Conservation (phyloP, 1,284 basidiomycete species). For the Heterobasidion occidentale region DNA sequence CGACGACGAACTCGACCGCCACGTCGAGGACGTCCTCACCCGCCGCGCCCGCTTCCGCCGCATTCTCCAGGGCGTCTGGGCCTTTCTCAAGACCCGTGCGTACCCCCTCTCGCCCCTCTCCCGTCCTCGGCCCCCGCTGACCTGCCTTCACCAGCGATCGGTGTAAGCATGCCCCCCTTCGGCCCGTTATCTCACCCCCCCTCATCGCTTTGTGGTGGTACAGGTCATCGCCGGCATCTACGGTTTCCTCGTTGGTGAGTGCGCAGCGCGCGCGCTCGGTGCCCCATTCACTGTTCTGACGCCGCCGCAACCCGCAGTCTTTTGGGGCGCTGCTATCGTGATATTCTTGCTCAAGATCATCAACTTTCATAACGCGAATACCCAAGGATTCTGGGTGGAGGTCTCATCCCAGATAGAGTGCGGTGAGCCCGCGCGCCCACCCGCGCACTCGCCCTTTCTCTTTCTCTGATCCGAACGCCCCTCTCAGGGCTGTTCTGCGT, state of each 20-base stretch:
- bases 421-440: constrained; percentile 29
- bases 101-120: constrained; percentile 6
- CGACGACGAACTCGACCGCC: constrained; percentile 67
- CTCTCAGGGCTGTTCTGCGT: constrained; percentile 66
- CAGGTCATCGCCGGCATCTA: constrained; percentile 73
- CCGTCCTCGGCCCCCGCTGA: not conserved
- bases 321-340: constrained; percentile 76
- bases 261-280: not conserved
- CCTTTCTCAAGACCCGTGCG: constrained; percentile 78
- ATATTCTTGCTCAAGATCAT: constrained; percentile 67
- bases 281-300: not conserved
- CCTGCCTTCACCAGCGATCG: constrained; percentile 35
- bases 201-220: not conserved
- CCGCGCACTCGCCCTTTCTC: not conserved
- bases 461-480: not conserved
- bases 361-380: constrained; percentile 56
- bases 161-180: constrained; percentile 30
- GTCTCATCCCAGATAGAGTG: constrained; percentile 74
- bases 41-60: constrained; percentile 57
- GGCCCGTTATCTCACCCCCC: not conserved
- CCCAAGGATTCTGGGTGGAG: constrained; percentile 71
- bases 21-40: constrained; percentile 73
- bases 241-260: constrained; percentile 66
- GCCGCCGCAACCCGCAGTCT: constrained; percentile 33
- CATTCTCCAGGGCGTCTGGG: constrained; percentile 69